Conservation (phyloP, 768 basidiomycete species). For the Suillus plorans region DNA sequence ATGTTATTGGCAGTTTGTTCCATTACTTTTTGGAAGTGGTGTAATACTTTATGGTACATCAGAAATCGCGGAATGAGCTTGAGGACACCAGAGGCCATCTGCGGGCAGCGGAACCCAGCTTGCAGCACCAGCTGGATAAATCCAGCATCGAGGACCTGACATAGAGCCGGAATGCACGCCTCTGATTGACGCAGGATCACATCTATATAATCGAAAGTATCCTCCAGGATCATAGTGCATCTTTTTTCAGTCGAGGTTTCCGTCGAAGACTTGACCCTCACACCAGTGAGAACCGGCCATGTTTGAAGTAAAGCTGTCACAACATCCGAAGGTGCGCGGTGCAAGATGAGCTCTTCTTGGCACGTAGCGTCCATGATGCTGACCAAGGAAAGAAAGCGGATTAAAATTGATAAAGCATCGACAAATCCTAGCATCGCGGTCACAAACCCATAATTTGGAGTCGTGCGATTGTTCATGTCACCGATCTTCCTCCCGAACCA, state of each 20-base stretch:
- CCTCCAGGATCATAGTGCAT: neutral
- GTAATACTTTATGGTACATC: conserved; percentile 2
- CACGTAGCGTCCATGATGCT: neutral
- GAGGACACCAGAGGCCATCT: neutral
- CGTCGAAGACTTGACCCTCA: neutral
- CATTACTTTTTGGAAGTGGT: neutral
- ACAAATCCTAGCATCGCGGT: neutral
- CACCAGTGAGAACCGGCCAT: neutral
- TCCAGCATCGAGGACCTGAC: conserved; percentile 1
- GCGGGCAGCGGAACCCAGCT: neutral
- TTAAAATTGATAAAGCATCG: neutral
- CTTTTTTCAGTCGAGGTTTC: neutral
- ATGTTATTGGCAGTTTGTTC: neutral
- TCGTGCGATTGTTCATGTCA: neutral
- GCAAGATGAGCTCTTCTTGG: neutral
- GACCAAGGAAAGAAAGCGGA: neutral
- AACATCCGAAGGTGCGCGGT: neutral
- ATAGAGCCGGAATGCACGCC: neutral
- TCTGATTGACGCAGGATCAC: neutral
- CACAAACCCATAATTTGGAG: neutral
- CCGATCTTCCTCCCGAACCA: neutral
- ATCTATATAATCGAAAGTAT: neutral
- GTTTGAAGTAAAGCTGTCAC: neutral
- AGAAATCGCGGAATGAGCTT: conserved; percentile 2
- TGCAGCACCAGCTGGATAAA: conserved; percentile 1